Conservation (phyloP, 2,329 filamentous ascomycete species). For the Dothideomycetes sp. region DNA sequence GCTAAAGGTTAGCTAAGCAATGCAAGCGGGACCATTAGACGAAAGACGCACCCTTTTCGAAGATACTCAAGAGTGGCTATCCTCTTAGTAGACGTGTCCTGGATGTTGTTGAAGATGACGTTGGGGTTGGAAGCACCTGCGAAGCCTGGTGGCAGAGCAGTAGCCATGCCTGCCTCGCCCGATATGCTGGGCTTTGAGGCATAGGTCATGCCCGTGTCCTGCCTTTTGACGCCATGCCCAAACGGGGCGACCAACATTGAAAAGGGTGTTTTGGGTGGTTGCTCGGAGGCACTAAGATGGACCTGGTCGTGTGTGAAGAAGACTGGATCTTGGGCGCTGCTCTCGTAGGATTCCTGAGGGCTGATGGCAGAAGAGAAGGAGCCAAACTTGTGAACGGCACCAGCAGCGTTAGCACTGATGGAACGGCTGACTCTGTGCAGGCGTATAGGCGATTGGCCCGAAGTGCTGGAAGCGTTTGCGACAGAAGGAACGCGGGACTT, state of each 20-base stretch:
- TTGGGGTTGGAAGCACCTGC: slow-evolving; percentile 33
- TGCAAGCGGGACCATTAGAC: background rate
- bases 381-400: slow-evolving; percentile 5
- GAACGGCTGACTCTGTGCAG: slow-evolving; percentile 11
- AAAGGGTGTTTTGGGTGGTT: slow-evolving; percentile 6
- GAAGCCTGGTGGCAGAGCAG: too few relatives aligned
- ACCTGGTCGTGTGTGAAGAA: background rate
- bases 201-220: slow-evolving; percentile 1
- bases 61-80: slow-evolving; percentile 92
- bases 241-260: slow-evolving; percentile 7
- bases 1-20: slow-evolving; percentile 7
- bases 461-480: slow-evolving; percentile 1
- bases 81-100: slow-evolving; percentile 79
- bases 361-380: slow-evolving; percentile 5
- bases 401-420: slow-evolving; percentile 10
- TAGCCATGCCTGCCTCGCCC: background rate
- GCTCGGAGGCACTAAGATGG: slow-evolving; percentile 1
- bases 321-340: slow-evolving; percentile 2
- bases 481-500: slow-evolving; percentile 5
- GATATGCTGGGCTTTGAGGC: background rate
- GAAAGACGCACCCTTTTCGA: slow-evolving; percentile 67
- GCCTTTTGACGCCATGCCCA: slow-evolving; percentile 7
- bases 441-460: slow-evolving; percentile 10
- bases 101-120: slow-evolving; percentile 56
- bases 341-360: slow-evolving; percentile 22